These are phyloP conservation scores for Lactarius hengduanensis DNA, from an alignment of 768 basidiomycete genomes.

Conservation along the genomic window DNA sequence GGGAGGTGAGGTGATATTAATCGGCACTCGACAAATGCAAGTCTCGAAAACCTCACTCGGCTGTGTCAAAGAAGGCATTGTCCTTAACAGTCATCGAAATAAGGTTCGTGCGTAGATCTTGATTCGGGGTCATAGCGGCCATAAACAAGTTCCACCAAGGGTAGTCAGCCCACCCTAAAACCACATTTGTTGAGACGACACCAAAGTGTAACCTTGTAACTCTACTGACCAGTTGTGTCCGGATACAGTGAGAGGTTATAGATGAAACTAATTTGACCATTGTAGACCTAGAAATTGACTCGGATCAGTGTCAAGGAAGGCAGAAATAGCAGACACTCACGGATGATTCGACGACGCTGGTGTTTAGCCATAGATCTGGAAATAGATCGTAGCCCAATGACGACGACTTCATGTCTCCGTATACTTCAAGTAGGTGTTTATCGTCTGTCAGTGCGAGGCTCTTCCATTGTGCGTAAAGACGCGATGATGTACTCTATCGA, in stretches of 20 bases:
- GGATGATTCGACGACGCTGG: conserved; percentile 45
- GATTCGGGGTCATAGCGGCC: conserved; percentile 11
- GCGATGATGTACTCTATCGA: not conserved
- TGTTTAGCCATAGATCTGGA: conserved; percentile 54
- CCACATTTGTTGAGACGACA: not conserved
- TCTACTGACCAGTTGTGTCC: not conserved
- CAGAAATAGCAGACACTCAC: conserved; percentile 8
- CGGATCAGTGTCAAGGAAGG: not conserved
- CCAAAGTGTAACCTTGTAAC: not conserved
- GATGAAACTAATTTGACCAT: conserved; percentile 12
- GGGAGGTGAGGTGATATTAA: not conserved
- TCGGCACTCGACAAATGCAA: not conserved
- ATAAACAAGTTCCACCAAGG: conserved; percentile 18
- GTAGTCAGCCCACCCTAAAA: not conserved
- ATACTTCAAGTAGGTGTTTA: conserved; percentile 14
- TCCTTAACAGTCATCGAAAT: conserved; percentile 15
- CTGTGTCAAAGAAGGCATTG: not conserved
- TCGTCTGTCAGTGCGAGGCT: conserved; percentile 7
- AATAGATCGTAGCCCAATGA: conserved; percentile 62
- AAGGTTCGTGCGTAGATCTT: conserved; percentile 4
- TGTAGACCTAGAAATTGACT: conserved; percentile 13
- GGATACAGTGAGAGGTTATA: not conserved
- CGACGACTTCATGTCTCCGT: conserved; percentile 41
- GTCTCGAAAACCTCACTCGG: conserved; percentile 9
- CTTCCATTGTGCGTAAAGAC: conserved; percentile 20